Percentiles rank a stretch among this genome's conserved stretches.
These are phyloP conservation scores for Grosmannia penicillata DNA, from an alignment of 2,329 filamentous ascomycete genomes.

Conservation along the genomic window DNA sequence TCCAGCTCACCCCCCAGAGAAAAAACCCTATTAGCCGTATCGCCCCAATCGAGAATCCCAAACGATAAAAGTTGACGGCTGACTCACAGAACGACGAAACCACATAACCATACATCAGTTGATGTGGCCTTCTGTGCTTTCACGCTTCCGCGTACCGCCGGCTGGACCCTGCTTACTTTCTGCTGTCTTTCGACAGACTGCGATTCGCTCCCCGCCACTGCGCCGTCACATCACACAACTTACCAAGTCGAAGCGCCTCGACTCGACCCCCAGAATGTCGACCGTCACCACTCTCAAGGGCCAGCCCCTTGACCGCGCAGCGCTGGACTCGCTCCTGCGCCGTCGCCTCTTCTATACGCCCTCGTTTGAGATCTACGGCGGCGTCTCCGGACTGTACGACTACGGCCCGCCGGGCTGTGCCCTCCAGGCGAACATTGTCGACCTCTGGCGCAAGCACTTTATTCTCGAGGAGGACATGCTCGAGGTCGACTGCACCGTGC, in stretches of 20 bases:
- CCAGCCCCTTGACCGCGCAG: constrained; percentile 70
- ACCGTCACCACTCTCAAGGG: constrained; percentile 65
- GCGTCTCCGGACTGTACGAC: constrained; percentile 79
- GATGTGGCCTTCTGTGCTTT: constrained; percentile 6
- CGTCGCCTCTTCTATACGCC: constrained; percentile 90
- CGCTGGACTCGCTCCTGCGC: constrained; percentile 73
- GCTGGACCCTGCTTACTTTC: constrained; percentile 4
- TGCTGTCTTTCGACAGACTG: not conserved
- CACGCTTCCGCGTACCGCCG: constrained; percentile 2
- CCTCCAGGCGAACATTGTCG: constrained; percentile 75
- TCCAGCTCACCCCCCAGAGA: too few relatives aligned
- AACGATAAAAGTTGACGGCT: not conserved
- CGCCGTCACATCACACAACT: not conserved
- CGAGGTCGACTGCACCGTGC: constrained; percentile 83
- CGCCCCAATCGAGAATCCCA: not conserved
- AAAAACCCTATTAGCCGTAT: not conserved
- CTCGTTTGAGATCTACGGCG: constrained; percentile 89
- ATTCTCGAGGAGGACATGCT: constrained; percentile 90
- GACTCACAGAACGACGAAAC: not conserved
- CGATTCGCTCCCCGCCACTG: not conserved
- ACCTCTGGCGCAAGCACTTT: constrained; percentile 87
- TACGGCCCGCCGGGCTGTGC: constrained; percentile 83
- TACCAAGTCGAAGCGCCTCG: not conserved
- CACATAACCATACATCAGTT: constrained; percentile 5
- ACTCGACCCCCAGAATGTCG: constrained; percentile 5